Evolutionary conservation across 78 protist genomes (phyloP).

Genomic region (Dictyostelium capitatum): DNA sequence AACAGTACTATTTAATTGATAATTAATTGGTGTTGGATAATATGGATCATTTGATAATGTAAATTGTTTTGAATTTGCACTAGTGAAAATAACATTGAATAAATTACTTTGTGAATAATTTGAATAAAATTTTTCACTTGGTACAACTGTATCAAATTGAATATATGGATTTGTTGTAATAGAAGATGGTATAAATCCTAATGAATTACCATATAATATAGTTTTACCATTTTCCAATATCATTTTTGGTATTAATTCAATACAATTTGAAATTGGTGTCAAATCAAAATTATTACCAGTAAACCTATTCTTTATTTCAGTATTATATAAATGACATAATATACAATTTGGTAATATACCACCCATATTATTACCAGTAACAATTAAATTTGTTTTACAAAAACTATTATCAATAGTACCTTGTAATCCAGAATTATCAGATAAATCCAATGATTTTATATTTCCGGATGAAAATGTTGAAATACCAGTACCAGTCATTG

Average conservation of each 20-base stretch:
- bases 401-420: background rate
- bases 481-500: background rate
- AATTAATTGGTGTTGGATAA: background rate
- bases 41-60: background rate
- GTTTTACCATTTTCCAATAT: constrained; percentile 1
- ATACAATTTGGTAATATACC: constrained; percentile 1
- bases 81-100: background rate
- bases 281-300: background rate
- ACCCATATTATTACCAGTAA: background rate
- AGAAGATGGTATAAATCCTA: background rate
- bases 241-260: background rate
- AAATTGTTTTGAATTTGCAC: background rate
- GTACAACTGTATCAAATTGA: background rate
- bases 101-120: background rate
- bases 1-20: background rate
- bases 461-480: background rate
- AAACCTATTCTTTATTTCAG: background rate
- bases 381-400: background rate
- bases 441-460: background rate
- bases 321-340: background rate
- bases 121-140: background rate
- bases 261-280: background rate
- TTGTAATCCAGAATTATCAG: background rate
- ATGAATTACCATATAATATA: background rate
- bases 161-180: background rate